phyloP scores from a whole-genome alignment of 2,329 filamentous ascomycete species.

The Stachybotrys elegans region DNA sequence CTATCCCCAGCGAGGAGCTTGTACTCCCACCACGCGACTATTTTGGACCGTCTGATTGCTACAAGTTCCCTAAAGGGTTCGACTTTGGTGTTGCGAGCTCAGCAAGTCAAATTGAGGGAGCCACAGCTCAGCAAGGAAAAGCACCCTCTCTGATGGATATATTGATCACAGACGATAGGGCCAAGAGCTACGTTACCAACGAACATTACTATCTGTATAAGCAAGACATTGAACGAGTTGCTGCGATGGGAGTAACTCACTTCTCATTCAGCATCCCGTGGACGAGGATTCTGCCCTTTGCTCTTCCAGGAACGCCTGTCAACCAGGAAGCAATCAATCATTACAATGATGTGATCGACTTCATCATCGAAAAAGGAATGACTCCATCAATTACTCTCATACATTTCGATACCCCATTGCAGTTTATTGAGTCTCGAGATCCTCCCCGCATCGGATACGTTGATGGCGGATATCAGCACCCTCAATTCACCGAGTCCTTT shows the following conservation, averaged over 20 bases:
- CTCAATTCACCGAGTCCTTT: constrained; percentile 43
- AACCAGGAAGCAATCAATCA: constrained; percentile 46
- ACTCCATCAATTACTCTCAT: constrained; percentile 41
- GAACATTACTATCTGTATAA: constrained; percentile 53
- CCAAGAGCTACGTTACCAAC: constrained; percentile 33
- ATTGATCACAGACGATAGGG: constrained; percentile 18
- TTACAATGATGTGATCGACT: constrained; percentile 50
- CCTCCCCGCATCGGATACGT: constrained; percentile 29
- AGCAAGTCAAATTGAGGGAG: constrained; percentile 41
- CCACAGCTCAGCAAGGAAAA: constrained; percentile 37
- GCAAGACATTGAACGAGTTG: constrained; percentile 49
- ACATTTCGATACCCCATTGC: constrained; percentile 43
- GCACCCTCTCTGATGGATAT: constrained; percentile 38
- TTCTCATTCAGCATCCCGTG: constrained; percentile 50
- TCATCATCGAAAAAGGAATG: constrained; percentile 42
- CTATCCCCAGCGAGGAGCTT: constrained; percentile 50
- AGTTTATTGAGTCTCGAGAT: constrained; percentile 24
- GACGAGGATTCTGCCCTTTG: constrained; percentile 48
- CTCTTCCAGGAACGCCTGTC: constrained; percentile 41
- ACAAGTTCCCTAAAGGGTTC: constrained; percentile 44
- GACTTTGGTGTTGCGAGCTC: constrained; percentile 43
- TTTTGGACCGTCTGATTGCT: constrained; percentile 41
- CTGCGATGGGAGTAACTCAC: constrained; percentile 44
- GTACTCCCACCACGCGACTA: constrained; percentile 49
- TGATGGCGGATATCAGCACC: constrained; percentile 39